Evolutionary conservation across 169 alveolate genomes (phyloP), one percentile per base, ranked within the genome.

Genomic region (Nephromyces sp.): DNA sequence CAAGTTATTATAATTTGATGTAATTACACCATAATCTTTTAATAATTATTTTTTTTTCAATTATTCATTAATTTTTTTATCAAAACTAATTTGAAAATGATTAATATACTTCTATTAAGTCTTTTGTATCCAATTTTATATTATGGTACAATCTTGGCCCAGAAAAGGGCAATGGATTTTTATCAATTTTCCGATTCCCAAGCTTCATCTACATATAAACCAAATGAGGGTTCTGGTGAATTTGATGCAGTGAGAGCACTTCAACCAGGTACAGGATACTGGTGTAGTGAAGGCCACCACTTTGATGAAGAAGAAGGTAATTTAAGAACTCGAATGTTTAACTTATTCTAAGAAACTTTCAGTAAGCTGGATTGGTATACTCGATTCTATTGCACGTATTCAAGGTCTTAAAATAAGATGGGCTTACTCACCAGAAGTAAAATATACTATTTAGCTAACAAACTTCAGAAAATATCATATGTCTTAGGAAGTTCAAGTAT

Each of bases 281-380:
- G 81, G 81, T 75, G 73, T 35, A 75, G 81, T 35, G 68, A 74
- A 1, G 81, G 81, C 6, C 75, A 75, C n/a, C 81, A 75, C 27
- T 6, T 75, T 5, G 70, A 66, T 68, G 75, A 75, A 25, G 81
- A 75, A 35, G 75, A 66, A 52, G 81, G 81, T 74, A 51, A 4
- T 15, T 51, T 32, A 32, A n/a, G 15, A 6, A 30, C 1, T 1
- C 8, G 72, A 3, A 31, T 0, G 2, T 31, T 71, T 24, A n/a
- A 43, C 15, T 15, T 43, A 43, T 43, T n/a, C 25, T 43, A 43
- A 15, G 15, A 15, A 15, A 43, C 15, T 43, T 15, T n/a, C 81
- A 87, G 90, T 89, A 43, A 72, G 89, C 1, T 89, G 94, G 94
- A 87, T 90, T 4, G 94, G 94, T 4, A 83, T 85, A 29, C 82